Evolutionary conservation across 257 asterid species (phyloP).

Genomic region (Forsythia viridissima): DNA sequence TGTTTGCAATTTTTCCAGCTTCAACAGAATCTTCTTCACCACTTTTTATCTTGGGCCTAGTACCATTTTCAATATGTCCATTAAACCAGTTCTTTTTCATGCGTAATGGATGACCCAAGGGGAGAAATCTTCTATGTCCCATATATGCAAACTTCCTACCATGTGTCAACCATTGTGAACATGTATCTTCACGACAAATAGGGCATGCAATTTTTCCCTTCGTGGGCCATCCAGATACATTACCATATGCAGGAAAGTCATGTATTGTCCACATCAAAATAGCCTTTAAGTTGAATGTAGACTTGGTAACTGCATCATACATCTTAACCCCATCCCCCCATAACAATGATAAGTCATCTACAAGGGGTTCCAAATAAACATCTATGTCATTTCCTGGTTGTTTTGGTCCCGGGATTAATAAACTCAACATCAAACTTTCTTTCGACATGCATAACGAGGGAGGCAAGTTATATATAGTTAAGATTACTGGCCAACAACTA

Average conservation of each 20-base stretch:
- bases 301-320: not conserved
- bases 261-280: not conserved
- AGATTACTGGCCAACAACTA: too few species aligned
- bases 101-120: not conserved
- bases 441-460: too few species aligned
- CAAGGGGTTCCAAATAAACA: not conserved
- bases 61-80: too few species aligned
- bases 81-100: too few species aligned
- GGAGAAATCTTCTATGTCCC: not conserved
- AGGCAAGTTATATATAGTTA: too few species aligned
- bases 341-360: not conserved
- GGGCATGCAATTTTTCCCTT: not conserved
- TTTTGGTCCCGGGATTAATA: not conserved
- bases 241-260: not conserved
- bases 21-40: too few species aligned
- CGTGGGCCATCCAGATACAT: not conserved
- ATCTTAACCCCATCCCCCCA: not conserved
- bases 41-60: too few species aligned
- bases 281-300: not conserved
- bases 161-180: not conserved
- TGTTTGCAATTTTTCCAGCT: too few species aligned
- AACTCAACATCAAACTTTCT: not conserved
- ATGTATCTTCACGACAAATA: not conserved
- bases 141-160: not conserved
- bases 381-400: not conserved